Base-by-base conservation (phyloP, 129 eudicot genomes). In the Cynara cardunculus region DNA sequence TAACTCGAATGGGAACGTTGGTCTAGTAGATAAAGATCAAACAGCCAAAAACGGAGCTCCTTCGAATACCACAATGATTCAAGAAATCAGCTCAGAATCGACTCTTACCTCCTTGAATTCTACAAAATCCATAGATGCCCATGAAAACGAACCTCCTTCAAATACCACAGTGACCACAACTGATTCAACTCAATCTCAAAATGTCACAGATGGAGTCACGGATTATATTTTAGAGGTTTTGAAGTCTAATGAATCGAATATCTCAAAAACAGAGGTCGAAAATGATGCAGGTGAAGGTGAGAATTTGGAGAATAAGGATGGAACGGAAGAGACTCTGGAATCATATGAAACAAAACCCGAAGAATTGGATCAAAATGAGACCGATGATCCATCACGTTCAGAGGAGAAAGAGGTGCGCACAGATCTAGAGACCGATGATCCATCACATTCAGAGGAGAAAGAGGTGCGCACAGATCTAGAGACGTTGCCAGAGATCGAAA, bases 401-500 rank as follows among this genome's bases (percentile, higher is more conserved):
- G 97, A 90, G 30, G 98, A 91, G 81, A 87, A 81, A 82, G 91
- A 87, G 69, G 78, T 78, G 16, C 85, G 81, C 18, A 78, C 44
- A 12, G 93, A 91, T 87, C 82, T 86, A 11, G 90, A 87, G 11
- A 88, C 91, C n/a, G 80, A 84, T 69, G 89, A 89, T 84, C 44
- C 78, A 0, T 34, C 86, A 25, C 66, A 84, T 34, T 67, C 81
- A 76, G 97, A 90, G 30, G 98, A 91, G 81, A 87, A 81, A 82
- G 91, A 87, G 69, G 78, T 78, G 16, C 85, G 81, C 18, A 78
- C 44, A 12, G 93, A 91, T 87, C 82, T 86, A 11, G 90, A 87
- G 11, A 88, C 91, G 7, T 73, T 88, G 85, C 97, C 93, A 2
- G 89, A 90, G n/a, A 85, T 91, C 49, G 76, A 81, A 86, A 84